A percentile compares a stretch with the other conserved stretches of the same genome.
Conservation (phyloP, 352 stramenopile genomes). For the Thalassiosira mediterranea region DNA sequence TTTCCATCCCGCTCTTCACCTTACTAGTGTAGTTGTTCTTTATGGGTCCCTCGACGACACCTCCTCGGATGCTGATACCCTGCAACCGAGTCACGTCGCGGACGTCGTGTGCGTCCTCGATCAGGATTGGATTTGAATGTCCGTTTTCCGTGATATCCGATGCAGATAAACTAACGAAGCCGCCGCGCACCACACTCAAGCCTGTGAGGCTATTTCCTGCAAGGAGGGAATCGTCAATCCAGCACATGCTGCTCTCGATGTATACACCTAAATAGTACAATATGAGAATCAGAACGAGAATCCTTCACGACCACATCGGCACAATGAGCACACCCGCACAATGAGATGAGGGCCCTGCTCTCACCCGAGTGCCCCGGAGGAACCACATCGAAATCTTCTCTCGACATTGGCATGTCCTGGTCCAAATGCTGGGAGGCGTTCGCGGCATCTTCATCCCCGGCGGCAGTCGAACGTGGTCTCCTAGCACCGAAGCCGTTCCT, state of each 20-base stretch:
- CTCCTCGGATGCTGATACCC: slow-evolving; percentile 31
- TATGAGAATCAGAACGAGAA: slow-evolving; percentile 7
- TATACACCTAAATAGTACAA: slow-evolving; percentile 38
- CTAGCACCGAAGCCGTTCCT: slow-evolving; percentile 46
- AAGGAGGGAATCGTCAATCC: slow-evolving; percentile 52
- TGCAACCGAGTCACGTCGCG: slow-evolving; percentile 14
- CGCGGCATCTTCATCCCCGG: slow-evolving; percentile 5
- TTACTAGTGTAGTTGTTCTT: slow-evolving; percentile 30
- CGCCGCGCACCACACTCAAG: slow-evolving; percentile 45
- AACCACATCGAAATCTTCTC: slow-evolving; percentile 25
- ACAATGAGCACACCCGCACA: too few relatives aligned
- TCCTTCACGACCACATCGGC: too few relatives aligned
- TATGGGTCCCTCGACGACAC: slow-evolving; percentile 28
- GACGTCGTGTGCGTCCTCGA: slow-evolving; percentile 45
- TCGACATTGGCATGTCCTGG: background rate
- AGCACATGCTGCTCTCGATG: slow-evolving; percentile 39
- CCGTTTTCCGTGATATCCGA: slow-evolving; percentile 48
- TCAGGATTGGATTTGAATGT: slow-evolving; percentile 7
- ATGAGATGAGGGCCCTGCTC: too few relatives aligned
- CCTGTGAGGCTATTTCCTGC: slow-evolving; percentile 53
- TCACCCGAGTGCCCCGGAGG: slow-evolving; percentile 41
- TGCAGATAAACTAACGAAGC: slow-evolving; percentile 35
- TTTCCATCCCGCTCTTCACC: background rate
- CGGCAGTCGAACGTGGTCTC: background rate
- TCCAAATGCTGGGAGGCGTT: background rate